These are phyloP conservation scores for Metschnikowia chrysomelidarum DNA, from an alignment of 805 yeast genomes.

Conservation along the genomic window DNA sequence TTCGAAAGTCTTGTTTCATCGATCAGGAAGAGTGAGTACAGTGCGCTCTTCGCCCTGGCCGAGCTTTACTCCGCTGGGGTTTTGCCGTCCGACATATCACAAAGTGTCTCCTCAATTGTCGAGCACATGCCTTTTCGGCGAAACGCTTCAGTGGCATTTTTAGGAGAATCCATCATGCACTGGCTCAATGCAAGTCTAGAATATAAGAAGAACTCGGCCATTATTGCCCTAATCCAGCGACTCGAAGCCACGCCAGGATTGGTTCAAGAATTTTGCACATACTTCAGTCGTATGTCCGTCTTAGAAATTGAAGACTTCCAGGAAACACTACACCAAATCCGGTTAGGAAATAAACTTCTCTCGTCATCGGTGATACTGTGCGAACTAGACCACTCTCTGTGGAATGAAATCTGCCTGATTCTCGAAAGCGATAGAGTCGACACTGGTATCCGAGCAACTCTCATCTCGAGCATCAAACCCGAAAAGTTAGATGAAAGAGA, in stretches of 20 bases:
- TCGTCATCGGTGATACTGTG: slow-evolving; percentile 36
- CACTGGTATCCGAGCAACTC: slow-evolving; percentile 26
- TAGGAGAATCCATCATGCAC: slow-evolving; percentile 14
- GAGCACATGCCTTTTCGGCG: not conserved
- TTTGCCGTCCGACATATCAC: not conserved
- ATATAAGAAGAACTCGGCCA: not conserved
- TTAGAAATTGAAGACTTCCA: too few relatives aligned
- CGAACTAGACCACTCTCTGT: slow-evolving; percentile 12
- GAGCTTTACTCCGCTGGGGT: slow-evolving; percentile 2
- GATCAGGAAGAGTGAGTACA: not conserved
- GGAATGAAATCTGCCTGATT: slow-evolving; percentile 24
- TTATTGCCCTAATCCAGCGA: slow-evolving; percentile 6
- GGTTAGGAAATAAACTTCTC: slow-evolving; percentile 35
- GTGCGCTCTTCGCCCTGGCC: slow-evolving; percentile 13
- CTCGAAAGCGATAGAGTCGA: slow-evolving; percentile 27
- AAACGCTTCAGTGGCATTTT: not conserved
- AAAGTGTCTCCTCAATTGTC: not conserved
- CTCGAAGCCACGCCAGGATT: slow-evolving; percentile 8
- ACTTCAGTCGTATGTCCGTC: slow-evolving; percentile 20
- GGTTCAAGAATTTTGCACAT: slow-evolving; percentile 13
- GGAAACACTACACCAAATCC: slow-evolving; percentile 37
- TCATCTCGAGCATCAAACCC: slow-evolving; percentile 24
- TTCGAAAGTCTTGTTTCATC: not conserved
- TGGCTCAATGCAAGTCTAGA: slow-evolving; percentile 13
- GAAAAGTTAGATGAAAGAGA: slow-evolving; percentile 11